A percentile compares a stretch with the other conserved stretches of the same genome.
These are phyloP conservation scores for Eimeria falciformis DNA, from an alignment of 169 alveolate species.

Conservation along the genomic window DNA sequence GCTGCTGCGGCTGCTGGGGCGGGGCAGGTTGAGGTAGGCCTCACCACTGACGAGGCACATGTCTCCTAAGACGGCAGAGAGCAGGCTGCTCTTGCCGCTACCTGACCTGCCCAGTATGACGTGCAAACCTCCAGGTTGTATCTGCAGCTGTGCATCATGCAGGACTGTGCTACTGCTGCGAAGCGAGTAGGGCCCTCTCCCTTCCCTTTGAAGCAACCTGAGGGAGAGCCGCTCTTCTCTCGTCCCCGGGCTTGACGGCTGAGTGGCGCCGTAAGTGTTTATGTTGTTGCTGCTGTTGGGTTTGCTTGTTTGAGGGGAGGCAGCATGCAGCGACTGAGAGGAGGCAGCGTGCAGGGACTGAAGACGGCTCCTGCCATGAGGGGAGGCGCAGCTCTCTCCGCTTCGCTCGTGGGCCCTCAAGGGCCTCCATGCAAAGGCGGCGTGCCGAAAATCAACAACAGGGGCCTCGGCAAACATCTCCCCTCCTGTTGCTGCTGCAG, in stretches of 20 bases:
- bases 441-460: background rate
- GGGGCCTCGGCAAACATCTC: background rate
- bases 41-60: conserved; percentile 31
- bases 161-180: conserved; percentile 68
- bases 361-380: background rate
- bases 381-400: background rate
- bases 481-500: conserved; percentile 20
- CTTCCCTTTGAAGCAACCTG: background rate
- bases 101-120: conserved; percentile 43
- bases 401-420: background rate
- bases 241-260: background rate
- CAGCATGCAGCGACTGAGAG: conserved; percentile 4
- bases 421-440: conserved; percentile 45
- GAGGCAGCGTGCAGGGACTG: background rate
- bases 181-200: background rate
- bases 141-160: conserved; percentile 17
- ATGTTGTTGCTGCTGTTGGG: conserved; percentile 23
- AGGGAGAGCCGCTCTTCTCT: background rate
- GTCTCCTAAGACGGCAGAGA: conserved; percentile 48
- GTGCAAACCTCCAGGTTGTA: conserved; percentile 52
- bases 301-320: conserved; percentile 4
- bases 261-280: background rate
- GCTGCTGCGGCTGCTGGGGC: conserved; percentile 43
- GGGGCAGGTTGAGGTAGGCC: conserved; percentile 45
- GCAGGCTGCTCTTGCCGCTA: conserved; percentile 68